Evolutionary conservation across 768 basidiomycete genomes (phyloP).

Genomic region (Termitomyces sp.): DNA sequence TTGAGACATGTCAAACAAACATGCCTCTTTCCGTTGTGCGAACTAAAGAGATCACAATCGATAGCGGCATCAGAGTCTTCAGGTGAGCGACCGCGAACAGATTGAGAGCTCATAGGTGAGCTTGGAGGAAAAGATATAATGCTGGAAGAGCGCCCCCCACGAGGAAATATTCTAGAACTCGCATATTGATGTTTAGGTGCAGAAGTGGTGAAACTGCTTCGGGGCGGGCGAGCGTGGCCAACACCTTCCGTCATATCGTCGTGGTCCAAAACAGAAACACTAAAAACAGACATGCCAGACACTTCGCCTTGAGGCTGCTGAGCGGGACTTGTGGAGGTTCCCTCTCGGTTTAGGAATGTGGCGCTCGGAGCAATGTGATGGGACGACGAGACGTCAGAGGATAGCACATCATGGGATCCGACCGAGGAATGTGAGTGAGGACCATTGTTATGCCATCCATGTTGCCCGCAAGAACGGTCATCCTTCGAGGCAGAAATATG

Average conservation of each 20-base stretch:
- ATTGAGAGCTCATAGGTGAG: background rate
- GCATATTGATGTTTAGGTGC: conserved; percentile 1
- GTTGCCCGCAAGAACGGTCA: background rate
- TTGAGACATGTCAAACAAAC: conserved; percentile 54
- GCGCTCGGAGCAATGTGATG: conserved; percentile 42
- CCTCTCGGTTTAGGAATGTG: conserved; percentile 29
- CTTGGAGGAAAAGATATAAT: conserved; percentile 22
- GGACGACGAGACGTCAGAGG: conserved; percentile 43
- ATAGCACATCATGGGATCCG: no score
- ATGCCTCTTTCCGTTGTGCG: conserved; percentile 39
- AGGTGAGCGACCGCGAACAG: conserved; percentile 12
- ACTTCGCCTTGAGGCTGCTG: conserved; percentile 6
- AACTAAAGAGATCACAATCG: conserved; percentile 20
- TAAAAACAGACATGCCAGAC: conserved; percentile 31
- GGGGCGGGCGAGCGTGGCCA: no score
- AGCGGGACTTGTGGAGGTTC: background rate
- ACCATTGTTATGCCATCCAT: background rate
- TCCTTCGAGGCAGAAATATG: background rate
- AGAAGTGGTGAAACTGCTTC: conserved; percentile 1
- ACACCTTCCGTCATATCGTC: background rate
- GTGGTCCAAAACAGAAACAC: conserved; percentile 26
- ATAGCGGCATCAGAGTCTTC: conserved; percentile 22
- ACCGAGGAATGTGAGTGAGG: conserved; percentile 8
- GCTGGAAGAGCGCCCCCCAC: conserved; percentile 16
- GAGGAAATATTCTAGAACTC: background rate